Evolutionary conservation across 176 grass and related monocot species (phyloP), one percentile per base, ranked within the genome.

Genomic region (Carex scoparia): DNA sequence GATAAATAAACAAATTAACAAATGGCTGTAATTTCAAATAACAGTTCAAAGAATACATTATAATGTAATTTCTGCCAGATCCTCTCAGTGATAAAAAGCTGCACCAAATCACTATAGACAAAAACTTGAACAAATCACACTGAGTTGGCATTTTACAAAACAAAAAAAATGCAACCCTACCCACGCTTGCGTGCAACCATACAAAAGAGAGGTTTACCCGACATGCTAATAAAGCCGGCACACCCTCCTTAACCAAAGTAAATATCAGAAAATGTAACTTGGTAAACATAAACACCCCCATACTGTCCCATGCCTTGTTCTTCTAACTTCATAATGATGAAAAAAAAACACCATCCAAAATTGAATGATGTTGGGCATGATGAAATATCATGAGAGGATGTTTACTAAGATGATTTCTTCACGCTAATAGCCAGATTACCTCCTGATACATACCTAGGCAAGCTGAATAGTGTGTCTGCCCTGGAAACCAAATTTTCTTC

Each of bases 71-170:
- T 79, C 75, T 70, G 65, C 10, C 63, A 60, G 32, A 70, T 51
- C 54, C 78, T 48, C 78, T 44, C 77, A 81, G 55, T 46, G 69
- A 76, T 31, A 79, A 55, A 55, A 12, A 86, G 69, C 61, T 46
- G 57, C 56, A 79, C n/a, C 42, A 79, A 74, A 76, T 51, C 14
- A 71, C n/a, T 84, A 68, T 68, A 81, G 73, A 23, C 73, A 86
- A 84, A 81, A 66, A 69, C 74, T 69, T 64, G 64, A 85, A 78
- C 46, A 81, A 74, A 90, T 72, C 88, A 85, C 79, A 84, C 88
- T 82, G 79, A 84, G 61, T 65, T 71, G 64, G 83, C 80, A 81
- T 69, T 90, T 79, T 73, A 92, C 88, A 89, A 78, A 84, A 86
- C 49, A 70, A 4, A 54, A 82, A 91, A 86, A 71, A 58, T 81